Base-by-base conservation (phyloP, 495 filamentous ascomycete genomes). In the Schizothecium vesticola region DNA sequence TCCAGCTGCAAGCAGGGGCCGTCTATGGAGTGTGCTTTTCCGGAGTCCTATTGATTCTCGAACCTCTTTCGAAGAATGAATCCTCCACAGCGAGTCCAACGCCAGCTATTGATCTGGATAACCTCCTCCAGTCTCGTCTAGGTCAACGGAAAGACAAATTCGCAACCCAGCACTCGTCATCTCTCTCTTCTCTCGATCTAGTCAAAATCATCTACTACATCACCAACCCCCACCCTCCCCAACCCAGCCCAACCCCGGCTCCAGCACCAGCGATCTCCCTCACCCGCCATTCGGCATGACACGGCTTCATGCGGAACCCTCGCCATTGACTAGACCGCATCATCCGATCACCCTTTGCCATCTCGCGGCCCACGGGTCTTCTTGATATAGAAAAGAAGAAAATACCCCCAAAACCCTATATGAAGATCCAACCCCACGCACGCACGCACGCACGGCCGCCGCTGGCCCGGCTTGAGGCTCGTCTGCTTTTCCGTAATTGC, bases 221-320 rank as follows among this genome's bases (percentile, higher is more conserved):
- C 16, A n/a, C 3, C 4, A 22, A 55, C 22, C 29, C 21, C 61
- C 28, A 13, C 25, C 43, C 43, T 16, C 3, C n/a, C 36, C 36
- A 23, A 13, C 33, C 31, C 51, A 24, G 2, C 25, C 43, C 36
- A 64, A 64, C 7, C 10, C 16, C 36, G 21, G 61, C 23, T 36
- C 26, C 26, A 58, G 23, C 51, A 56, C 25, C 63, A 58, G 6
- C 19, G 63, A 58, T 57, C 55, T 58, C 55, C 51, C 26, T n/a
- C 22, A 56, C 7, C 63, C 43, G 24, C 9, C 31, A 21, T 2
- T 24, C 55, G 63, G 63, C 63, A 65, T 65, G 63, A 65, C 63
- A 58, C 55, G 16, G 10, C 61, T 36, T 64, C 61, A 64, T 64
- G 61, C 61, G 21, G 31, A 63, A 23, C 61, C 23, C 22, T n/a